phyloP scores from a whole-genome alignment of 1,139 yeast species.

The Candida sp. region DNA sequence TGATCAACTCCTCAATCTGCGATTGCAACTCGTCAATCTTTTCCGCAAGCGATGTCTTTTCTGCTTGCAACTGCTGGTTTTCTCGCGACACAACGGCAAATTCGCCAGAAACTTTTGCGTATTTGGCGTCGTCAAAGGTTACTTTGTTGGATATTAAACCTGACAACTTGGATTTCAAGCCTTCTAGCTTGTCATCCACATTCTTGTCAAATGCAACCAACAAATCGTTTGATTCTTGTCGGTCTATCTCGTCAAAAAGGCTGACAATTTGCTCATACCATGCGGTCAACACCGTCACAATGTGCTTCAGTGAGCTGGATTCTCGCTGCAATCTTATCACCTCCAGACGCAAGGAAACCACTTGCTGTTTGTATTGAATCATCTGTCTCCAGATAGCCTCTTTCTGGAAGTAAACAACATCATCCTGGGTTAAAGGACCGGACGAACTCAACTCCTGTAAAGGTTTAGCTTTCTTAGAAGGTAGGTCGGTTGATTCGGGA shows the following conservation, averaged over 20 bases:
- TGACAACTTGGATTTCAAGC: conserved; percentile 33
- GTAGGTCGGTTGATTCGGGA: conserved; percentile 5
- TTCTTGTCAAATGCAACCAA: conserved; percentile 9
- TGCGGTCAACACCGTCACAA: conserved; percentile 47
- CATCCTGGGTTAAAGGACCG: conserved; percentile 83
- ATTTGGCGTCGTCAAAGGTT: conserved; percentile 18
- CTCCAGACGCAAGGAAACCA: conserved; percentile 45
- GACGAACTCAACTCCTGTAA: conserved; percentile 53
- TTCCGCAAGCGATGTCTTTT: conserved; percentile 26
- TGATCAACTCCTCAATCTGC: conserved; percentile 28
- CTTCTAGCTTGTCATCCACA: conserved; percentile 26
- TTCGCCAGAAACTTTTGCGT: conserved; percentile 38
- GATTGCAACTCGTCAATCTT: conserved; percentile 30
- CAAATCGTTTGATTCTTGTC: conserved; percentile 24
- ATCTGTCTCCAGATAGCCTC: conserved; percentile 91
- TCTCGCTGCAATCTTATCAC: conserved; percentile 33
- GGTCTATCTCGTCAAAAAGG: conserved; percentile 21
- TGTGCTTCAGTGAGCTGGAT: conserved; percentile 39
- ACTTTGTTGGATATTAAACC: conserved; percentile 25
- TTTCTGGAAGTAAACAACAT: conserved; percentile 82
- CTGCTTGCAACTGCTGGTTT: conserved; percentile 26
- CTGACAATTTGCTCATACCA: conserved; percentile 61
- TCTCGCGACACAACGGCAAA: conserved; percentile 27
- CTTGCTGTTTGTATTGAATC: conserved; percentile 62
- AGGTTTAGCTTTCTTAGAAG: conserved; percentile 31